Evolutionary conservation across 345 rosid species (phyloP).

Genomic region (Salix koriyanagi): DNA sequence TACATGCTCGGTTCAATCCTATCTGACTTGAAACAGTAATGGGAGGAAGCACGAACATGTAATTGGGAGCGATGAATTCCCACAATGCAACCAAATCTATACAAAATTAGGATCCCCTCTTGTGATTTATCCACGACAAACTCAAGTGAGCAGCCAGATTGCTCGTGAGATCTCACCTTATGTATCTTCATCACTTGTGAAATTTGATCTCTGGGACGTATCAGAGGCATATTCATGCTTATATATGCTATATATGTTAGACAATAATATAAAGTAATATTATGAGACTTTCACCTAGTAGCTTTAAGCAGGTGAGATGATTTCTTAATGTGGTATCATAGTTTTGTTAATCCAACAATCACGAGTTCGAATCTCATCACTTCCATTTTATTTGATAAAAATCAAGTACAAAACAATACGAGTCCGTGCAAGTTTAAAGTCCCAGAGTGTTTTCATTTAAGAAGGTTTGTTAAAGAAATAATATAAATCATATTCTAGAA

Average conservation of each 20-base stretch:
- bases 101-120: not conserved
- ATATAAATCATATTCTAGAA: too few species aligned
- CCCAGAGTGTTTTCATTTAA: accelerated
- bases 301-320: too few species aligned
- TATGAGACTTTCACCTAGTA: accelerated
- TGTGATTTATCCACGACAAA: not conserved
- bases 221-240: not conserved
- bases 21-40: too few species aligned
- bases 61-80: not conserved
- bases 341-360: too few species aligned
- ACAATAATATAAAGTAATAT: too few species aligned
- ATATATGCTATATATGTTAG: too few species aligned
- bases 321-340: accelerated
- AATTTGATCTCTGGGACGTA: not conserved
- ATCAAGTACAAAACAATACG: too few species aligned
- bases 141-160: not conserved
- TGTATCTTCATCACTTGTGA: not conserved
- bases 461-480: accelerated
- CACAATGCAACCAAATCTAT: not conserved
- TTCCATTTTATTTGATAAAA: too few species aligned
- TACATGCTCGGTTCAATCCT: too few species aligned
- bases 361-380: too few species aligned
- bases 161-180: not conserved
- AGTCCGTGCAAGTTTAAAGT: too few species aligned
- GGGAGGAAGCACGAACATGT: not conserved